phyloP scores from a whole-genome alignment of 1,139 yeast species.

The Kodamaea fungicola region DNA sequence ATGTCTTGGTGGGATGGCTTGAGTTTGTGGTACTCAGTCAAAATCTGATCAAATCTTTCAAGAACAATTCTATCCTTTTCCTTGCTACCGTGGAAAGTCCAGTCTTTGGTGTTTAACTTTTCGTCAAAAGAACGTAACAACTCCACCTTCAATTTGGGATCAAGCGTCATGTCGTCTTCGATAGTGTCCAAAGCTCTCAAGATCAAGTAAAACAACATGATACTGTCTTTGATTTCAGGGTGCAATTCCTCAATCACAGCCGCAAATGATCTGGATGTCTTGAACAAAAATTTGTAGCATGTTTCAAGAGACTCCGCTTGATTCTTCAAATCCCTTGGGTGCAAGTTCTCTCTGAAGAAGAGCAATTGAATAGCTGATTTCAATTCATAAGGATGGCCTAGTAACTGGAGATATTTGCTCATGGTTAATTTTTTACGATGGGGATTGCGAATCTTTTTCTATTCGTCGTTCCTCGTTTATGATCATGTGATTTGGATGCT shows the following conservation, averaged over 20 bases:
- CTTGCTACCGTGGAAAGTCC: constrained; percentile 76
- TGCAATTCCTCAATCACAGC: constrained; percentile 89
- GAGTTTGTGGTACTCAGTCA: constrained; percentile 68
- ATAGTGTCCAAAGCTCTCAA: constrained; percentile 92
- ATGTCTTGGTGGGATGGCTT: constrained; percentile 77
- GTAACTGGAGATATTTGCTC: constrained; percentile 65
- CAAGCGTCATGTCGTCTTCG: constrained; percentile 93
- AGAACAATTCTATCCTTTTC: constrained; percentile 82
- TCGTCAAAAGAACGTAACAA: constrained; percentile 65
- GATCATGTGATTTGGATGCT: neutral
- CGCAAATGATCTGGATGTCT: constrained; percentile 87
- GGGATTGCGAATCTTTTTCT: neutral
- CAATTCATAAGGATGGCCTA: constrained; percentile 71
- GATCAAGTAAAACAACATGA: constrained; percentile 79
- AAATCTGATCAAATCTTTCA: constrained; percentile 61
- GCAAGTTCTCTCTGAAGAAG: constrained; percentile 52
- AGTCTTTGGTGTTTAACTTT: constrained; percentile 59
- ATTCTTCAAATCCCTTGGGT: constrained; percentile 44
- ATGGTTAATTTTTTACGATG: constrained; percentile 23
- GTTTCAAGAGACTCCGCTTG: constrained; percentile 49
- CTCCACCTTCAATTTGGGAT: constrained; percentile 68
- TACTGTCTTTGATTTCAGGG: constrained; percentile 81
- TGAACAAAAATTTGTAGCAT: constrained; percentile 66
- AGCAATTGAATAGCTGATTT: constrained; percentile 62
- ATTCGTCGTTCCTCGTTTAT: neutral